Base-by-base conservation (phyloP, 2,329 filamentous ascomycete genomes). In the Knufia fluminis region DNA sequence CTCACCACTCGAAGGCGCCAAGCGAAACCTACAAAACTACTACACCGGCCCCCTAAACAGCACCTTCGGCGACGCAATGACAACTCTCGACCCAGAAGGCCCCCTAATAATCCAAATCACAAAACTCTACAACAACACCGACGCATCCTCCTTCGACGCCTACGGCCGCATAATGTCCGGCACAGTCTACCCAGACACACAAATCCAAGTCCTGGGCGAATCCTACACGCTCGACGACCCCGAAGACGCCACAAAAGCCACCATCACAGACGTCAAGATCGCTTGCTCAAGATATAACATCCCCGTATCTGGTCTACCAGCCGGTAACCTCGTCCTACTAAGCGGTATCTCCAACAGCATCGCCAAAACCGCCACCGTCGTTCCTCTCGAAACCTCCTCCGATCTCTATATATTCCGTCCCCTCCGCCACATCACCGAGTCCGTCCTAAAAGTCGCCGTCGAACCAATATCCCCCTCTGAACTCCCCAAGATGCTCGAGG, bases 401-500 rank as follows among this genome's bases (percentile, higher is more conserved):
- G 89, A 94, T 54, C 89, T 87, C 0, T 94, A 94, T 66, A 94
- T 98, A 61, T 97, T 98, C 77, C 85, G 82, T 56, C 91, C 92
- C 0, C 78, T 98, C 52, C 81, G 82, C 7, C 92, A 98, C 69
- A 94, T 97, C 68, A 97, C 92, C 26, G 88, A 98, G 65, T 96
- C 91, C 1, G 90, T 98, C 1, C 85, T 98, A 68, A 98, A 98
- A 71, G 85, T 98, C 28, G 92, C 92, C 0, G 91, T 98, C 7
- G 92, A 98, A 69, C 92, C 92, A 1, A 92, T 98, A 66, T 98
- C 97, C 65, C 92, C 92, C 2, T 97, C 91, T 0, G 92, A 98
- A 68, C 74, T 98, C 26, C 92, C 92, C 9, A 98, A 98, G 71
- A 98, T 98, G 92, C 76, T 98, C 57, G 92, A 98, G 64, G 92